Evolutionary conservation across 345 rosid species (phyloP).

Genomic region (Sonneratia caseolaris): DNA sequence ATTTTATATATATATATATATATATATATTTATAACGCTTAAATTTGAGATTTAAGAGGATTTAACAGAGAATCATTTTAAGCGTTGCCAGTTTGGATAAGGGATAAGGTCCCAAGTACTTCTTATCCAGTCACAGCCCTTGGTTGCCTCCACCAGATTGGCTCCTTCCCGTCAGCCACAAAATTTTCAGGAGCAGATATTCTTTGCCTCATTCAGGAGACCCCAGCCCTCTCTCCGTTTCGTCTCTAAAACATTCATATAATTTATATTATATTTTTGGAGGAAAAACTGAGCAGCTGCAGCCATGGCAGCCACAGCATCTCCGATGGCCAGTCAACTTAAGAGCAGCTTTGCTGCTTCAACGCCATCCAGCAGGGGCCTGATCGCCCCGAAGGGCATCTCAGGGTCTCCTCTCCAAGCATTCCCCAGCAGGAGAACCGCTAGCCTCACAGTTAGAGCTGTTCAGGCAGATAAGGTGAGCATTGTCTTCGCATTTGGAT

Average conservation of each 20-base stretch:
- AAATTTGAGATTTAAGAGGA: too few species aligned
- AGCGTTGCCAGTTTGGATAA: background rate
- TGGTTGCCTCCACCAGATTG: background rate
- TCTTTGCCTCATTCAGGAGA: background rate
- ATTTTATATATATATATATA: too few species aligned
- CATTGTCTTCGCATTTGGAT: background rate
- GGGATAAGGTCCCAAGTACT: conserved; percentile 7
- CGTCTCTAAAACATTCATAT: background rate
- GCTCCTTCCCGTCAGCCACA: conserved; percentile 3
- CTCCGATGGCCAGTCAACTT: conserved; percentile 81
- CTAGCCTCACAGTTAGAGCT: conserved; percentile 63
- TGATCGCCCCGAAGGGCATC: conserved; percentile 24
- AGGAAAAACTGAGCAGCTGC: background rate
- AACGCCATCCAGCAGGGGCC: conserved; percentile 22
- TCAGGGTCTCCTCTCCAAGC: background rate
- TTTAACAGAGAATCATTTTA: too few species aligned
- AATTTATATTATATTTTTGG: background rate
- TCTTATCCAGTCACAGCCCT: conserved; percentile 3
- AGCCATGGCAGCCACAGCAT: conserved; percentile 5
- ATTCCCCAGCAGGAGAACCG: conserved; percentile 34
- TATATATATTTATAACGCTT: too few species aligned
- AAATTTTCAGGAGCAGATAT: background rate
- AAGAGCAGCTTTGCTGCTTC: conserved; percentile 58
- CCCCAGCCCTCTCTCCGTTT: background rate
- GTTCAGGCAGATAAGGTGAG: conserved; percentile 63